These are phyloP conservation scores for Russula sp. DNA, from an alignment of 768 basidiomycete genomes.

Conservation along the genomic window DNA sequence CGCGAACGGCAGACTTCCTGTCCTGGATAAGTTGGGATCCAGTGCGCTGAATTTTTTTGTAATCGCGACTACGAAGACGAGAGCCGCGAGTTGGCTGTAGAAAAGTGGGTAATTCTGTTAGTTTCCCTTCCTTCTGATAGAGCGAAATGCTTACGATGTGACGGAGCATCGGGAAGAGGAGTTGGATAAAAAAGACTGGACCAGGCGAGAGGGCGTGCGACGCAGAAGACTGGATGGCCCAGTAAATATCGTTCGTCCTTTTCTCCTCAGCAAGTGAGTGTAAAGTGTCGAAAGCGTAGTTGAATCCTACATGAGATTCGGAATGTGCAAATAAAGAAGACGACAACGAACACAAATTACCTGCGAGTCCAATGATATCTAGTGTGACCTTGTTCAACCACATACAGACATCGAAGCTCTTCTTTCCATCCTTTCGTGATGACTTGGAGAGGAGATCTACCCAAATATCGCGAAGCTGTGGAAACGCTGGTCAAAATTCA, in stretches of 20 bases:
- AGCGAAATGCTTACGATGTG: constrained; percentile 38
- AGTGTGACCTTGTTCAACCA: constrained; percentile 32
- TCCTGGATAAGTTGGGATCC: constrained; percentile 48
- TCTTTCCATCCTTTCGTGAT: constrained; percentile 17
- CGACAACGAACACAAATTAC: constrained; percentile 9
- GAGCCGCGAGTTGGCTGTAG: constrained; percentile 31
- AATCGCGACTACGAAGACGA: constrained; percentile 35
- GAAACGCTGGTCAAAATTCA: no score
- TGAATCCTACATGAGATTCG: constrained; percentile 38
- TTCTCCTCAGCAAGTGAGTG: constrained; percentile 29
- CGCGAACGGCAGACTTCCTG: constrained; percentile 44
- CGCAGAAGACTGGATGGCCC: constrained; percentile 39
- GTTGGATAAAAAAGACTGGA: constrained; percentile 38
- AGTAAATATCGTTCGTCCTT: constrained; percentile 35
- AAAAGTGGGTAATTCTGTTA: background rate
- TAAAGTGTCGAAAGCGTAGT: constrained; percentile 40
- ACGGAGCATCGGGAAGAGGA: constrained; percentile 40
- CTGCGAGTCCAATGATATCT: constrained; percentile 34
- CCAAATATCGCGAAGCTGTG: constrained; percentile 37
- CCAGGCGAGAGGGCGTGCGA: constrained; percentile 11
- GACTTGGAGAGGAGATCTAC: constrained; percentile 21
- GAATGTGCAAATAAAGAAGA: background rate
- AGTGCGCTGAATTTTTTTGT: constrained; percentile 47
- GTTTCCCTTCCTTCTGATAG: background rate
- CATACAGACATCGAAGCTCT: constrained; percentile 18